phyloP scores from a whole-genome alignment of 441 rosid genomes.

The Jatropha multifida region DNA sequence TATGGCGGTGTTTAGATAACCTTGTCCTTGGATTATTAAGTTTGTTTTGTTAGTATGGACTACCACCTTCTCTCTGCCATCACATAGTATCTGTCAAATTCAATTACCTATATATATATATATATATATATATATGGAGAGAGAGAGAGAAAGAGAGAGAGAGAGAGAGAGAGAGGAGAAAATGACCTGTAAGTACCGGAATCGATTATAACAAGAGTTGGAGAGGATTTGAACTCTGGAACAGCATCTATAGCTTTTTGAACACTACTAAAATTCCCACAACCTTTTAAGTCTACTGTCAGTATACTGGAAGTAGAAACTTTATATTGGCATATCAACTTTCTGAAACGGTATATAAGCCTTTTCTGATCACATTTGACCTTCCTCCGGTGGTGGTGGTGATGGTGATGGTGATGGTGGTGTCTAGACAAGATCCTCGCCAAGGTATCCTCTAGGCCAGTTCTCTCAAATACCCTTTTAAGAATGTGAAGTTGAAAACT shows the following conservation, averaged over 20 bases:
- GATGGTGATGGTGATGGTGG: conserved; percentile 30
- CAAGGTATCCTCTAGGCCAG: conserved; percentile 12
- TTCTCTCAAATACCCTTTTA: conserved; percentile 17
- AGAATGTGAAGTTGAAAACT: conserved; percentile 11
- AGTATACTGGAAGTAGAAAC: conserved; percentile 37
- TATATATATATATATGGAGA: too few relatives aligned
- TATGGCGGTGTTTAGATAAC: conserved; percentile 56
- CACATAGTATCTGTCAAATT: background rate
- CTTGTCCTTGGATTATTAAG: conserved; percentile 71
- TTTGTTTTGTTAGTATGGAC: conserved; percentile 62
- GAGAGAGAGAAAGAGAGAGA: background rate
- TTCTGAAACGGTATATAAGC: conserved; percentile 31
- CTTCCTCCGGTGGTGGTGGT: conserved; percentile 22
- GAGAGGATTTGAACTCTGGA: conserved; percentile 49
- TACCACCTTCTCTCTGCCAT: conserved; percentile 65
- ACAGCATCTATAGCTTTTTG: conserved; percentile 69
- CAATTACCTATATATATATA: background rate
- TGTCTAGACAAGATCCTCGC: conserved; percentile 14
- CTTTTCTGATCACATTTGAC: conserved; percentile 33
- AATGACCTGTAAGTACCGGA: conserved; percentile 73
- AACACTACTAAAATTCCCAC: conserved; percentile 61
- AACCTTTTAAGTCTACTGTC: conserved; percentile 62
- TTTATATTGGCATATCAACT: conserved; percentile 27
- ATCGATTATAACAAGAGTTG: conserved; percentile 57
- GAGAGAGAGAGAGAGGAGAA: conserved; percentile 1